phyloP scores from a whole-genome alignment of 2,329 filamentous ascomycete species.

The Talaromyces verruculosus region DNA sequence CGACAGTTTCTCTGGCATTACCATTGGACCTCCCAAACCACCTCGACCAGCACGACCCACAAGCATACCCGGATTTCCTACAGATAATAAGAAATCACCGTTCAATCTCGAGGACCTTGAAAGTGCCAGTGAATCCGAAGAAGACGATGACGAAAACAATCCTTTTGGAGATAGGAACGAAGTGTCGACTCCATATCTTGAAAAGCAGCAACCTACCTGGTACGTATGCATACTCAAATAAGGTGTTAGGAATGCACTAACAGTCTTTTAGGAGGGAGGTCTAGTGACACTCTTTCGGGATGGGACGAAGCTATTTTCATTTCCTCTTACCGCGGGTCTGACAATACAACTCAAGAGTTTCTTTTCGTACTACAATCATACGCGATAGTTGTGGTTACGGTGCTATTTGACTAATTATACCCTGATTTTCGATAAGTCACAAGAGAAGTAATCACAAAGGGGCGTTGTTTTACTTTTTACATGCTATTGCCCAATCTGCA shows the following conservation, averaged over 20 bases:
- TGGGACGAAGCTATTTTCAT: not conserved
- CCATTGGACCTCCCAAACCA: slow-evolving; percentile 39
- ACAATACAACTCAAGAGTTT: not conserved
- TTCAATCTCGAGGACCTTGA: slow-evolving; percentile 56
- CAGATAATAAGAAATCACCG: slow-evolving; percentile 25
- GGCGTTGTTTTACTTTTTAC: not conserved
- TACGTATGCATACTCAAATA: slow-evolving; percentile 26
- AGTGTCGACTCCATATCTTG: slow-evolving; percentile 36
- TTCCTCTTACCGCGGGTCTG: not conserved
- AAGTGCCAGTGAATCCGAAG: slow-evolving; percentile 39
- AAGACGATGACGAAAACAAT: slow-evolving; percentile 77
- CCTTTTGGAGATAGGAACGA: slow-evolving; percentile 84
- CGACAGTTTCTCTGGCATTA: slow-evolving; percentile 37
- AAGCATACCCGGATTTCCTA: slow-evolving; percentile 46
- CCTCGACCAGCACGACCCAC: slow-evolving; percentile 60
- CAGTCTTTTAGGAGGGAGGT: slow-evolving; percentile 15
- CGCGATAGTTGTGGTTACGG: not conserved
- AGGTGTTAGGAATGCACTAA: not conserved
- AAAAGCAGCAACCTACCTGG: slow-evolving; percentile 37
- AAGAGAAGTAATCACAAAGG: not conserved
- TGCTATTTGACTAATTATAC: slow-evolving; percentile 6
- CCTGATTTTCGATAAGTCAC: slow-evolving; percentile 9
- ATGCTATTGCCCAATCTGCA: not conserved
- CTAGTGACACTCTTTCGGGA: not conserved
- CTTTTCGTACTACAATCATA: not conserved